These are phyloP conservation scores for Pelargonium exstipulatum DNA, from an alignment of 441 rosid species.

Conservation along the genomic window DNA sequence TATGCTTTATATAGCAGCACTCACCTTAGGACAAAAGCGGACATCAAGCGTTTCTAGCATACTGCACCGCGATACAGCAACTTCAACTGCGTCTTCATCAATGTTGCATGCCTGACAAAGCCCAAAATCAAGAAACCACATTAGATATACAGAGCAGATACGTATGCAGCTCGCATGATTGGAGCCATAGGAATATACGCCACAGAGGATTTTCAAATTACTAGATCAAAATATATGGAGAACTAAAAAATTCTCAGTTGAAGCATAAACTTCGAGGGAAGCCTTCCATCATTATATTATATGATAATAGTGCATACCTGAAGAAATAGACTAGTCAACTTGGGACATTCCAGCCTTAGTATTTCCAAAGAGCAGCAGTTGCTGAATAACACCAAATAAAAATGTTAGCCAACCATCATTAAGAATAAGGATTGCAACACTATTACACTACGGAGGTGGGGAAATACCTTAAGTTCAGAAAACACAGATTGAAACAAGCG, in stretches of 20 bases:
- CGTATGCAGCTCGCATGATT: no score
- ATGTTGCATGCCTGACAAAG: constrained; percentile 63
- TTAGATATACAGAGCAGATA: background rate
- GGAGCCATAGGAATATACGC: background rate
- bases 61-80: constrained; percentile 68
- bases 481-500: constrained; percentile 58
- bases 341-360: constrained; percentile 77
- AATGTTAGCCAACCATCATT: constrained; percentile 12
- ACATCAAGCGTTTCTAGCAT: constrained; percentile 90
- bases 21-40: constrained; percentile 86
- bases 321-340: constrained; percentile 80
- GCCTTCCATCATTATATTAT: background rate
- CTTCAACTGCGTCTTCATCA: constrained; percentile 65
- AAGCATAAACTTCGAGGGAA: no score
- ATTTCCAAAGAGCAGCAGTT: constrained; percentile 80
- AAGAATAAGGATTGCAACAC: constrained; percentile 9
- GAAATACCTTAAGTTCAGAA: constrained; percentile 74
- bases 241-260: background rate
- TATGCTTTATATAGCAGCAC: constrained; percentile 9
- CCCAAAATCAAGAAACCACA: constrained; percentile 17
- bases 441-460: constrained; percentile 3
- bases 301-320: constrained; percentile 44
- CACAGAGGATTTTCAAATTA: no score
- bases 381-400: constrained; percentile 35
- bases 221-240: background rate